Percentiles rank a stretch among this genome's conserved stretches.
Conservation (phyloP, 2,329 filamentous ascomycete species). For the Exophiala alcalophila region DNA sequence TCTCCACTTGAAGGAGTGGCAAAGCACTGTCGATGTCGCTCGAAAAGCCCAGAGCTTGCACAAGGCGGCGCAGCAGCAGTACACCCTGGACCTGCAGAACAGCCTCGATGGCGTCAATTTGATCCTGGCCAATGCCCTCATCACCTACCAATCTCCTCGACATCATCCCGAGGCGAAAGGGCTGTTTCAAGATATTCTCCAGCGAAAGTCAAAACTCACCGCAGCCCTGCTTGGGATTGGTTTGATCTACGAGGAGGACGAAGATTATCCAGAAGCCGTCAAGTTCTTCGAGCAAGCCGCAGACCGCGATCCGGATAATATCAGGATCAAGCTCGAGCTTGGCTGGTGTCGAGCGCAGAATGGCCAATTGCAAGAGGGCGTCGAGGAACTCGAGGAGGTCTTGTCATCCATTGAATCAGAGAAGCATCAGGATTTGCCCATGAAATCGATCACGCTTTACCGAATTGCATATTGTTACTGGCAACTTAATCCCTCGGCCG, state of each 20-base stretch:
- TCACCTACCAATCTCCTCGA: conserved; percentile 84
- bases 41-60: conserved; percentile 25
- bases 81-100: conserved; percentile 66
- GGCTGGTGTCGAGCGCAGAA: conserved; percentile 89
- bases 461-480: conserved; percentile 83
- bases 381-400: conserved; percentile 67
- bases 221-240: conserved; percentile 84
- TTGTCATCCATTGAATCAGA: conserved; percentile 63
- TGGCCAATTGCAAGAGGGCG: conserved; percentile 68
- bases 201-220: conserved; percentile 72
- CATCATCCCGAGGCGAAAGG: conserved; percentile 83
- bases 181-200: conserved; percentile 80
- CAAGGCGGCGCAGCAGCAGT: conserved; percentile 45
- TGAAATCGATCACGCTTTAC: conserved; percentile 84
- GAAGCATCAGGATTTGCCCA: conserved; percentile 59
- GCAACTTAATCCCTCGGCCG: conserved; percentile 72
- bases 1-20: conserved; percentile 77
- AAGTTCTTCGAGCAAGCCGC: conserved; percentile 76
- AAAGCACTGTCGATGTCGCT: conserved; percentile 74
- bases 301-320: conserved; percentile 67
- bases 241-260: conserved; percentile 87
- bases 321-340: conserved; percentile 77
- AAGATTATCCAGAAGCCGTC: conserved; percentile 79
- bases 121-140: conserved; percentile 79
- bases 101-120: conserved; percentile 71